phyloP scores from a whole-genome alignment of 1,284 basidiomycete species.

The Stygiomarasmius scandens region DNA sequence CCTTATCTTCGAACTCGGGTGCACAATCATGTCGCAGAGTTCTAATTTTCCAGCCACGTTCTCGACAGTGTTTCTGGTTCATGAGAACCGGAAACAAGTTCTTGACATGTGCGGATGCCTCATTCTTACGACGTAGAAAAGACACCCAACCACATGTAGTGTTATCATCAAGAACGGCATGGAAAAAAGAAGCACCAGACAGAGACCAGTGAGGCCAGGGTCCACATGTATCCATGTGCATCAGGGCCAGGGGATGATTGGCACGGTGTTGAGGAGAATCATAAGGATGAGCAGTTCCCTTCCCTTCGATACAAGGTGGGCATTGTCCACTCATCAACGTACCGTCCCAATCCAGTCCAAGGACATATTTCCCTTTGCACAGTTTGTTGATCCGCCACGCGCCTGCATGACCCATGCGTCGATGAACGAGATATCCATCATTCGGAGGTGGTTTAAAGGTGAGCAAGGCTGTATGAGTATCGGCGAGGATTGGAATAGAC shows the following conservation, averaged over 20 bases:
- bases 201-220: too few species aligned
- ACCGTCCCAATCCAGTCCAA: not conserved
- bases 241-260: not conserved
- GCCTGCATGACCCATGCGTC: constrained; percentile 1
- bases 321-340: not conserved
- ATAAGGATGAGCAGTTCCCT: not conserved
- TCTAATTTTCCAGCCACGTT: not conserved
- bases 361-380: too few species aligned
- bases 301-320: not conserved
- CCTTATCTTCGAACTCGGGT: not conserved
- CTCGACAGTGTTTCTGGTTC: not conserved
- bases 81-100: not conserved
- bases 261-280: not conserved
- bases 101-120: not conserved
- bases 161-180: constrained; percentile 1
- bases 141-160: not conserved
- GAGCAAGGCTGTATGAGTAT: not conserved
- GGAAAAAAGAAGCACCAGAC: not conserved
- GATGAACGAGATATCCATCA: constrained; percentile 2
- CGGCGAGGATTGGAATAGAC: not conserved
- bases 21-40: not conserved
- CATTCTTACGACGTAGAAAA: not conserved
- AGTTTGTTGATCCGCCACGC: too few species aligned
- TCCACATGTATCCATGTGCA: constrained; percentile 13
- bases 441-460: not conserved